Conservation (phyloP, 139 green algal genomes). For the Chlamydomonas incerta region DNA sequence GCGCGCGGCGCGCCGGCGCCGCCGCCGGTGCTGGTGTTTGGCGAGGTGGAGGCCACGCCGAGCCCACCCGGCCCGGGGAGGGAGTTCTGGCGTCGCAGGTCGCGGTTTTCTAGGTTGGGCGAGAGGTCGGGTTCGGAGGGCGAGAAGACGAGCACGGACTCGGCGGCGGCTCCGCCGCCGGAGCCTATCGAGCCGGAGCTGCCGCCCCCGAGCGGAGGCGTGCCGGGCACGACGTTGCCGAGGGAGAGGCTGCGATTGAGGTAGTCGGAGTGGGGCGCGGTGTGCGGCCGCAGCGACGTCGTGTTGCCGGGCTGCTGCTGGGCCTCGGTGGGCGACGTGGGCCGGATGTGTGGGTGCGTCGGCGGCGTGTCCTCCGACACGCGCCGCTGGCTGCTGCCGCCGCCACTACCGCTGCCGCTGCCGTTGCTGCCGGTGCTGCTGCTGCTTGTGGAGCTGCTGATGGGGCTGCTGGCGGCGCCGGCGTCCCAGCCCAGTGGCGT, state of each 20-base stretch:
- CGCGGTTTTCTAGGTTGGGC: too few species aligned
- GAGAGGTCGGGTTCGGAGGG: too few species aligned
- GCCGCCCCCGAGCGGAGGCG: too few species aligned
- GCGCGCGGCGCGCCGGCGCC: not conserved
- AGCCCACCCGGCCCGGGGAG: too few species aligned
- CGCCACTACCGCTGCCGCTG: not conserved
- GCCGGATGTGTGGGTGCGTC: not conserved
- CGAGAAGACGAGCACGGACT: too few species aligned
- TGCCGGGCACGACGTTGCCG: too few species aligned
- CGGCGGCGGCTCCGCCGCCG: too few species aligned
- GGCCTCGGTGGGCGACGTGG: not conserved
- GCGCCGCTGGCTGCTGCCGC: not conserved
- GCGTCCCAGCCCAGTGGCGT: constrained; percentile 24
- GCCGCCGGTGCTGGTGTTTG: not conserved
- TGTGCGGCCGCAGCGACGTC: constrained; percentile 10
- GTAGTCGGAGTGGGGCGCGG: not conserved
- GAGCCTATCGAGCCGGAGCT: too few species aligned
- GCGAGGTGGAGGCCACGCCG: too few species aligned
- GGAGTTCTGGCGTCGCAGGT: too few species aligned
- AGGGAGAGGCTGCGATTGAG: too few species aligned
- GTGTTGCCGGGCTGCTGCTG: too few species aligned
- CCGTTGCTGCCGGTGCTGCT: not conserved
- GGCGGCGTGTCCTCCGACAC: constrained; percentile 12
- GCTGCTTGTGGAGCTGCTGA: not conserved
- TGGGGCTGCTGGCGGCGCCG: not conserved